Conservation (phyloP, 768 basidiomycete species). For the Auriscalpium orientale region DNA sequence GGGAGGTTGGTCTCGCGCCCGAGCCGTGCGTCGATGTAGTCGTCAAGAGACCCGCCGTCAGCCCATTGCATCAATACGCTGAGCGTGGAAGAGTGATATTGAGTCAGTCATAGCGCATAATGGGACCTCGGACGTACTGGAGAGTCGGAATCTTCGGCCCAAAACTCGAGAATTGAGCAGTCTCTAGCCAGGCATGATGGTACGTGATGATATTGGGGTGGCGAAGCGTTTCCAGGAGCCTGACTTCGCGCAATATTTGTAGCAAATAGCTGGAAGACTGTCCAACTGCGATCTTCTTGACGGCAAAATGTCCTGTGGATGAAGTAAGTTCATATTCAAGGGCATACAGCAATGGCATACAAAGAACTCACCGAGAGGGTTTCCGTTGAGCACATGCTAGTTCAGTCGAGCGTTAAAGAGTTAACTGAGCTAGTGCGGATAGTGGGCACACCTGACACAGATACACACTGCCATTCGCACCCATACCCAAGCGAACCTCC, state of each 20-base stretch:
- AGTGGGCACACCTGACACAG: constrained; percentile 65
- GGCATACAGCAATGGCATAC: background rate
- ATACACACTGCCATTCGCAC: constrained; percentile 87
- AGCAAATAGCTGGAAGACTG: constrained; percentile 82
- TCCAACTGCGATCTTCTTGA: constrained; percentile 95
- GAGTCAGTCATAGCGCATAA: background rate
- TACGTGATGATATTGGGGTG: constrained; percentile 95
- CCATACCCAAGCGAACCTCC: constrained; percentile 86
- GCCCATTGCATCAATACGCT: constrained; percentile 94
- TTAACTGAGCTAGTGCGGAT: background rate
- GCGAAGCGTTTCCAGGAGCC: constrained; percentile 75
- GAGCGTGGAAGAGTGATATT: background rate
- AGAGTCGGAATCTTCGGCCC: constrained; percentile 84
- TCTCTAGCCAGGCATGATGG: constrained; percentile 93
- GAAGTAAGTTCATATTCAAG: constrained; percentile 1
- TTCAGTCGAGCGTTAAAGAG: background rate
- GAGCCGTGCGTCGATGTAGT: constrained; percentile 74
- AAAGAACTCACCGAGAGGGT: constrained; percentile 55
- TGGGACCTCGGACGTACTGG: constrained; percentile 45
- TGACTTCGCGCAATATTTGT: constrained; percentile 78
- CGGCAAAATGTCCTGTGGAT: constrained; percentile 70
- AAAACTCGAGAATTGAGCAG: constrained; percentile 77
- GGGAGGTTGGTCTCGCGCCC: constrained; percentile 37
- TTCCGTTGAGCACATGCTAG: constrained; percentile 83
- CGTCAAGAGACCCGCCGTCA: constrained; percentile 81